Evolutionary conservation across 2,329 filamentous ascomycete species (phyloP).

Genomic region (Fusarium abutilonis): DNA sequence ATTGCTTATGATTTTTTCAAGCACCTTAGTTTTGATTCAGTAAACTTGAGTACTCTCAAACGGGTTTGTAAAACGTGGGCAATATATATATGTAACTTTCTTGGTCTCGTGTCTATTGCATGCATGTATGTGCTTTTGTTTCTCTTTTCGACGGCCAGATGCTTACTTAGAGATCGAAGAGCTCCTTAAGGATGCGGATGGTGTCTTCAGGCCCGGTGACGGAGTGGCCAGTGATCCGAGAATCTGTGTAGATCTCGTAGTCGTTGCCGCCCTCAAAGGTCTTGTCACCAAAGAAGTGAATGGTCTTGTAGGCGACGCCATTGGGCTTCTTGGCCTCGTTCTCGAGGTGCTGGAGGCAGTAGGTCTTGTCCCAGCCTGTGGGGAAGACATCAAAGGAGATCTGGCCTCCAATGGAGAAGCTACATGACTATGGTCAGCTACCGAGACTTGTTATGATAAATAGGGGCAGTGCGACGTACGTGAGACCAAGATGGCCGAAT

Average conservation of each 20-base stretch:
- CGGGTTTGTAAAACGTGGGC: neutral
- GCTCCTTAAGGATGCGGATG: conserved; percentile 78
- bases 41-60: neutral
- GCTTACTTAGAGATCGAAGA: conserved; percentile 71
- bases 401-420: conserved; percentile 93
- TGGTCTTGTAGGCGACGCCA: conserved; percentile 81
- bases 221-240: conserved; percentile 83
- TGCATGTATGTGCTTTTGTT: conserved; percentile 24
- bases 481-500: conserved; percentile 85
- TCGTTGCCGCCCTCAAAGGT: conserved; percentile 91
- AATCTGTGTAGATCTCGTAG: conserved; percentile 89
- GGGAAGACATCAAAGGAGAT: conserved; percentile 99
- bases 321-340: conserved; percentile 75
- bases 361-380: conserved; percentile 97
- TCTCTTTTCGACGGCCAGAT: conserved; percentile 5
- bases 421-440: conserved; percentile 48
- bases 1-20: conserved; percentile 12
- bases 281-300: conserved; percentile 99
- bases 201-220: conserved; percentile 87
- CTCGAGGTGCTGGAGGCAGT: conserved; percentile 89
- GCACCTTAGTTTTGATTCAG: neutral
- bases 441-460: conserved; percentile 4
- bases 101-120: conserved; percentile 33
- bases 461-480: conserved; percentile 63
- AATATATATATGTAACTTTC: conserved; percentile 23